Percentiles rank a stretch among this genome's conserved stretches.
Conservation (phyloP, 2,329 filamentous ascomycete species). For the Fusarium zealandicum region DNA sequence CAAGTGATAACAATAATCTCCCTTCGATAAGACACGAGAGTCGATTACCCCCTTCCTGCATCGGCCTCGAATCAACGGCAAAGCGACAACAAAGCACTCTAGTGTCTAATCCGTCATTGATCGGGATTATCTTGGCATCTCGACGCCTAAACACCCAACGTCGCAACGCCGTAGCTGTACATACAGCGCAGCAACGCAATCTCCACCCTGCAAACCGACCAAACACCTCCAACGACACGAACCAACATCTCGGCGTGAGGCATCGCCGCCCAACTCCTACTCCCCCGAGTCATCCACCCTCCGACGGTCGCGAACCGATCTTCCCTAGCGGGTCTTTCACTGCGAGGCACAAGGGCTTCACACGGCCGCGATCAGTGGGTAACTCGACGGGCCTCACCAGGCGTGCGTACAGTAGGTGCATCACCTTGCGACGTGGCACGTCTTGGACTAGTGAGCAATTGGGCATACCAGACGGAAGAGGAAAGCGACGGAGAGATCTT, state of each 20-base stretch:
- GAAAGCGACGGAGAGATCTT: not conserved
- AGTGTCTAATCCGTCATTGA: not conserved
- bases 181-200: slow-evolving; percentile 17
- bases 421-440: slow-evolving; percentile 36
- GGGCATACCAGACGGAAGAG: slow-evolving; percentile 9
- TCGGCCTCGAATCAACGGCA: not conserved
- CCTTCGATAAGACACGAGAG: not conserved
- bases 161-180: slow-evolving; percentile 4
- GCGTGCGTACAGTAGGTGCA: not conserved
- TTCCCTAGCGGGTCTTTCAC: not conserved
- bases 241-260: slow-evolving; percentile 13
- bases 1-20: not conserved
- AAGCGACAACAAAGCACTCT: slow-evolving; percentile 7
- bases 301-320: not conserved
- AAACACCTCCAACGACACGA: slow-evolving; percentile 1
- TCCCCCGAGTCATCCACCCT: slow-evolving; percentile 6
- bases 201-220: slow-evolving; percentile 21
- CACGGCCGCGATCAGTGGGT: slow-evolving; percentile 27
- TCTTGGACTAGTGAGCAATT: not conserved
- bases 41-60: not conserved
- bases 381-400: not conserved
- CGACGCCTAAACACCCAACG: slow-evolving; percentile 17
- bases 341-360: slow-evolving; percentile 26
- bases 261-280: slow-evolving; percentile 18
- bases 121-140: slow-evolving; percentile 9